A percentile compares a stretch with the other conserved stretches of the same genome.
Evolutionary conservation across 805 yeast genomes (phyloP).

Genomic region (Yarrowia sp.): DNA sequence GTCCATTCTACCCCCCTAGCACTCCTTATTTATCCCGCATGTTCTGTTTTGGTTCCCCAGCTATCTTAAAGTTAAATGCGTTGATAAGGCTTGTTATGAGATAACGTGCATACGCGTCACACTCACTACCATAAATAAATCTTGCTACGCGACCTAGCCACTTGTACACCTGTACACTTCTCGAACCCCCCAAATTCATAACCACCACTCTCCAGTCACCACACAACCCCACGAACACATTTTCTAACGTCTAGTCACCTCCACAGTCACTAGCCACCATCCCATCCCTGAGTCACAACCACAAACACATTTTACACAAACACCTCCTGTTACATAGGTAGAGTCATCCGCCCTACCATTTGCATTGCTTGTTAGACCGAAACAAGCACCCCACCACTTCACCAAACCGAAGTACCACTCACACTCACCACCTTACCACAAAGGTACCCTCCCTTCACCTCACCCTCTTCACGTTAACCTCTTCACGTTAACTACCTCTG

Average conservation of each 20-base stretch:
- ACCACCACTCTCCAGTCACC: background rate
- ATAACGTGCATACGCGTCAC: constrained; percentile 37
- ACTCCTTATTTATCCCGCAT: too few species aligned
- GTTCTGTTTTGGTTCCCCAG: constrained; percentile 29
- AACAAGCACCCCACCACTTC: background rate
- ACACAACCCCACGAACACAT: background rate
- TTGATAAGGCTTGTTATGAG: constrained; percentile 36
- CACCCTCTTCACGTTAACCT: too few species aligned
- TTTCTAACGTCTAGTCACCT: background rate
- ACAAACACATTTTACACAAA: constrained; percentile 1
- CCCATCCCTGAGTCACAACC: constrained; percentile 9
- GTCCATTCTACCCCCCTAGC: too few species aligned
- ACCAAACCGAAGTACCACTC: background rate
- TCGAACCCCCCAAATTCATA: background rate
- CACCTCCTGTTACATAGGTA: constrained; percentile 4
- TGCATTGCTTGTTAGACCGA: constrained; percentile 7
- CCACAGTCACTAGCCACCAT: constrained; percentile 14
- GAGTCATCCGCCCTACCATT: constrained; percentile 6
- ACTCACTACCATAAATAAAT: constrained; percentile 21
- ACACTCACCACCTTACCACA: background rate
- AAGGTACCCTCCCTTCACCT: background rate
- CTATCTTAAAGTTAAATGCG: constrained; percentile 28
- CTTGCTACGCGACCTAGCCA: constrained; percentile 33
- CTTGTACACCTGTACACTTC: constrained; percentile 7
- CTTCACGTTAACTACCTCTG: too few species aligned